These are phyloP conservation scores for Hemileccinum impolitum DNA, from an alignment of 768 basidiomycete species.

Conservation along the genomic window DNA sequence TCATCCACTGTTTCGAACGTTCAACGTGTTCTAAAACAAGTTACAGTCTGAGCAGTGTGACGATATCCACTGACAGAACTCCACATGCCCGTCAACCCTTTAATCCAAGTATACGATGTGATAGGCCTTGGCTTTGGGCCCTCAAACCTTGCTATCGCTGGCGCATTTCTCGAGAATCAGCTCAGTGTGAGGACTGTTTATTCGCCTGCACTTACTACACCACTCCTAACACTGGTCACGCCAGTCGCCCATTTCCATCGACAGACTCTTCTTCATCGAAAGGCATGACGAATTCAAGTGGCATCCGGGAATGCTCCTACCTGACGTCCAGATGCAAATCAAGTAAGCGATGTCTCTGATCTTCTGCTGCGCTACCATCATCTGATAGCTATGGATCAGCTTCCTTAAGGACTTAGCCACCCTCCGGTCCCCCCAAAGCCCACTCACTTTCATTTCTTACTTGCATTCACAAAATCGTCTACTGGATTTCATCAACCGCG, in stretches of 20 bases:
- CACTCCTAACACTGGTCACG: background rate
- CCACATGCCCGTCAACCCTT: conserved; percentile 4
- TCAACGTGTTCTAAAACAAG: no score
- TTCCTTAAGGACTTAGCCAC: conserved; percentile 56
- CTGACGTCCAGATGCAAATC: conserved; percentile 52
- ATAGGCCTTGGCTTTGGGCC: conserved; percentile 54
- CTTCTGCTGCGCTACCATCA: background rate
- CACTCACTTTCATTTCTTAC: conserved; percentile 52
- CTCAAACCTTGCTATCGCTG: conserved; percentile 49
- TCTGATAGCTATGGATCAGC: conserved; percentile 25
- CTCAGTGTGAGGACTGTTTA: conserved; percentile 7
- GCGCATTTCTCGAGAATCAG: conserved; percentile 43
- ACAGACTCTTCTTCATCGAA: conserved; percentile 45
- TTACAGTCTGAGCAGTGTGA: no score
- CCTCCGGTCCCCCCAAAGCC: conserved; percentile 47
- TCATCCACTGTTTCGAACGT: no score
- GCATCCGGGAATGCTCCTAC: conserved; percentile 56
- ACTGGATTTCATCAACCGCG: conserved; percentile 51
- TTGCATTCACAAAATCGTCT: conserved; percentile 48
- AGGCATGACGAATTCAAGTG: conserved; percentile 45
- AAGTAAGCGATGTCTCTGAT: conserved; percentile 29
- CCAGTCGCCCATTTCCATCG: conserved; percentile 19
- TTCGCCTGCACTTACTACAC: background rate
- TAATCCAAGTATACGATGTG: conserved; percentile 36
- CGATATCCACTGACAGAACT: background rate